phyloP scores from a whole-genome alignment of 371 early-diverging fungal genomes.

The Thermomucor indicae-seudaticae region DNA sequence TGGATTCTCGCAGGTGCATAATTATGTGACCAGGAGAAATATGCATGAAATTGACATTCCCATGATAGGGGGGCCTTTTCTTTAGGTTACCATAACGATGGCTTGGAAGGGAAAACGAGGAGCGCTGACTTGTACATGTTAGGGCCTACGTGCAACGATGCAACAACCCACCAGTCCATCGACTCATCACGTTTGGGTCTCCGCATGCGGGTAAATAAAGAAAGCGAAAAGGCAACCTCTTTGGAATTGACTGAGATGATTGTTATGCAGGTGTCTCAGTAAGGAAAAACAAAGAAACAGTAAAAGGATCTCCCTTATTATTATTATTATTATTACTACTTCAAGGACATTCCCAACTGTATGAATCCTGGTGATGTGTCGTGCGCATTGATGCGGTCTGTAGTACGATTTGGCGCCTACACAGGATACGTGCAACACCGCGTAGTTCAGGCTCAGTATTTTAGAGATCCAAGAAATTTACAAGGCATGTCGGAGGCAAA shows the following conservation, averaged over 20 bases:
- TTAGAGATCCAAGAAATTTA: slow-evolving; percentile 61
- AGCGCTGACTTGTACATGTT: background rate
- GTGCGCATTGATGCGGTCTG: slow-evolving; percentile 65
- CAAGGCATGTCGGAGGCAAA: slow-evolving; percentile 21
- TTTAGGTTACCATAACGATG: slow-evolving; percentile 37
- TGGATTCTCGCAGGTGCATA: slow-evolving; percentile 87
- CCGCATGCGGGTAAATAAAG: slow-evolving; percentile 63
- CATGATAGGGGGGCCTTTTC: slow-evolving; percentile 54
- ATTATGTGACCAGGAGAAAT: slow-evolving; percentile 3
- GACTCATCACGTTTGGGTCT: slow-evolving; percentile 84
- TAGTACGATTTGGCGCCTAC: slow-evolving; percentile 74
- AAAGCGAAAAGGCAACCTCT: background rate
- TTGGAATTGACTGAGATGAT: background rate
- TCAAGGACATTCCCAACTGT: slow-evolving; percentile 78
- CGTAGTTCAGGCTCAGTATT: slow-evolving; percentile 92
- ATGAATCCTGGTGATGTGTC: slow-evolving; percentile 39
- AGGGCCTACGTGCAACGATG: slow-evolving; percentile 83
- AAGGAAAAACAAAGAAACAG: background rate
- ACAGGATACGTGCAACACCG: slow-evolving; percentile 73
- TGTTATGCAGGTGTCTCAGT: slow-evolving; percentile 6
- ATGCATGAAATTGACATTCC: background rate
- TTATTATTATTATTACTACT: background rate
- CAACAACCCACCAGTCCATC: slow-evolving; percentile 67
- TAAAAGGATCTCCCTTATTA: background rate
- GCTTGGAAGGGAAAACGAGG: background rate